phyloP scores from a whole-genome alignment of 768 basidiomycete species.

The Gymnopilus junonius region DNA sequence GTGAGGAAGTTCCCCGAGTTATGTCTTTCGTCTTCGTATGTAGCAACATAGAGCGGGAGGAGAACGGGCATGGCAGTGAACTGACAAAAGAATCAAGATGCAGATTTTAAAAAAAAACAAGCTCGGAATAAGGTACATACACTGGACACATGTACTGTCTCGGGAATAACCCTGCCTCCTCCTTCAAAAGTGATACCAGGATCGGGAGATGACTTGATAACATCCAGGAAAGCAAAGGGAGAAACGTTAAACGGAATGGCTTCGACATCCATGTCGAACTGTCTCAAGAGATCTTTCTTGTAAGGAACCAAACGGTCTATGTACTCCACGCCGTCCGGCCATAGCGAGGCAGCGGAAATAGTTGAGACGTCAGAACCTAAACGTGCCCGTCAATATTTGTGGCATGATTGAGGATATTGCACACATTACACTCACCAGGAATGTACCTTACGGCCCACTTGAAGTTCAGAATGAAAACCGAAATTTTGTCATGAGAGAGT shows the following conservation, averaged over 20 bases:
- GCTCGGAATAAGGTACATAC: background rate
- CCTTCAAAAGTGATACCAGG: background rate
- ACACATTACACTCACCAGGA: background rate
- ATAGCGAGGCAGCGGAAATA: conserved; percentile 4
- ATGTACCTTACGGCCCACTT: background rate
- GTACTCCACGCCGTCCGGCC: background rate
- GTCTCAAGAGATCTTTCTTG: background rate
- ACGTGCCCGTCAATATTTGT: background rate
- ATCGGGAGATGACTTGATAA: background rate
- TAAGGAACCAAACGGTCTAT: background rate
- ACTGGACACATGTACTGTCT: background rate
- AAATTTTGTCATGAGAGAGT: background rate
- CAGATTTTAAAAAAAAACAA: background rate
- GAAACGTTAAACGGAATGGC: conserved; percentile 8
- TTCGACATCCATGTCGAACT: background rate
- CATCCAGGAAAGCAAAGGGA: conserved; percentile 3
- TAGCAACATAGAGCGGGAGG: conserved; percentile 10
- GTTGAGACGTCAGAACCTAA: conserved; percentile 3
- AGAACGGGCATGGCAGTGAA: conserved; percentile 11
- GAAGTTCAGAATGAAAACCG: background rate
- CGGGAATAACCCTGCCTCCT: background rate
- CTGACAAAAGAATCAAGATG: background rate
- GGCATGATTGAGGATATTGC: background rate
- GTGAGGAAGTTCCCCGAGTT: background rate
- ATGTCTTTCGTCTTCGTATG: conserved; percentile 5